These are phyloP conservation scores for Fusarium pseudoanthophilum DNA, from an alignment of 2,329 filamentous ascomycete genomes.

Conservation along the genomic window DNA sequence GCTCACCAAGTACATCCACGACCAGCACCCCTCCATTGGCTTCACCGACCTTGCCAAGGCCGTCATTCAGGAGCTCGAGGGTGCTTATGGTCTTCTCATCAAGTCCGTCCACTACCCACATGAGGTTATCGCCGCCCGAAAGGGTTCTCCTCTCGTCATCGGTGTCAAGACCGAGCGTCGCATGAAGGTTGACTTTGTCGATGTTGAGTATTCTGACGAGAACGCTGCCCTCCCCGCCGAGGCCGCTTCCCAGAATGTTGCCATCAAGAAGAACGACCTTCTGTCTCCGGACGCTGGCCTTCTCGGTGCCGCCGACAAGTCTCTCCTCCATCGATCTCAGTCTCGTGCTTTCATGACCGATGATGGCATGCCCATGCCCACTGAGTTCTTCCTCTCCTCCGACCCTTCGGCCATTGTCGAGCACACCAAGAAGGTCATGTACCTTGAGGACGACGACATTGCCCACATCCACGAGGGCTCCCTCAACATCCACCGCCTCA, in stretches of 20 bases:
- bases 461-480: constrained; percentile 99
- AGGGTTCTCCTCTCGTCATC: constrained; percentile 97
- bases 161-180: constrained; percentile 97
- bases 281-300: constrained; percentile 70
- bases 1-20: constrained; percentile 97
- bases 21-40: constrained; percentile 91
- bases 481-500: constrained; percentile 97
- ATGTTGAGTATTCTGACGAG: constrained; percentile 96
- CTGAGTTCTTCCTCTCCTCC: constrained; percentile 99
- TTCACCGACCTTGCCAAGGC: constrained; percentile 98
- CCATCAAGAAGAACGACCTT: constrained; percentile 88
- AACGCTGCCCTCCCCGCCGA: constrained; percentile 86
- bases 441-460: constrained; percentile 99
- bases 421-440: constrained; percentile 99
- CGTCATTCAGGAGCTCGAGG: constrained; percentile 97
- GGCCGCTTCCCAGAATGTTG: constrained; percentile 94
- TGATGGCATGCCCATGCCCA: constrained; percentile 96
- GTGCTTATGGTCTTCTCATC: constrained; percentile 95
- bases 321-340: constrained; percentile 96
- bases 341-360: constrained; percentile 99
- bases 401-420: constrained; percentile 98
- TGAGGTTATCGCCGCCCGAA: constrained; percentile 96
- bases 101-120: constrained; percentile 99
- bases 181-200: constrained; percentile 99
- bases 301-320: constrained; percentile 95